Percentiles rank a stretch among this genome's conserved stretches.
phyloP scores from a whole-genome alignment of 1,284 basidiomycete genomes.

The Pterulicium gracile region DNA sequence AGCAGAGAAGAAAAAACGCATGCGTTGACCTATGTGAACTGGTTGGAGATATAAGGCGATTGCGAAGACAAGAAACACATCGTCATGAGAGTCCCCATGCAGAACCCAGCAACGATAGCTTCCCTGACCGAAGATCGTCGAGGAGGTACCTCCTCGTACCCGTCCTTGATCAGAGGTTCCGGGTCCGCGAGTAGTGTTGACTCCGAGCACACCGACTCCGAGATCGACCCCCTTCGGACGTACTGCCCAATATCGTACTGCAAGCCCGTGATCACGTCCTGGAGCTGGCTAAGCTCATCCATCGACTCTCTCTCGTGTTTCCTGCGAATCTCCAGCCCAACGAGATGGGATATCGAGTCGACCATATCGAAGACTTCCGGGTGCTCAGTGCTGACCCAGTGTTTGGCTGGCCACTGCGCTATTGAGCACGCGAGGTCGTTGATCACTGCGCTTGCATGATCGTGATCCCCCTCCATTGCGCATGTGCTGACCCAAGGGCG shows the following conservation, averaged over 20 bases:
- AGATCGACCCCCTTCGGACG: not conserved
- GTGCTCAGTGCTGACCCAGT: conserved; percentile 53
- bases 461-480: conserved; percentile 34
- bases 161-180: no score
- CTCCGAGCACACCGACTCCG: not conserved
- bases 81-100: not conserved
- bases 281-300: not conserved
- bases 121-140: not conserved
- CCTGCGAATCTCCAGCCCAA: conserved; percentile 5
- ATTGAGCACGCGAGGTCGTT: conserved; percentile 46
- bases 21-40: no score
- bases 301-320: not conserved
- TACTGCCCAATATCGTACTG: not conserved
- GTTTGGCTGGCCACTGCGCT: conserved; percentile 57
- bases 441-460: conserved; percentile 34
- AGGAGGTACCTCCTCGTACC: not conserved
- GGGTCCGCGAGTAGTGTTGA: not conserved
- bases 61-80: not conserved
- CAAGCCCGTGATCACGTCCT: not conserved
- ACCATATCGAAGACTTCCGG: conserved; percentile 30
- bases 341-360: conserved; percentile 16
- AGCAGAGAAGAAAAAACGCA: not conserved
- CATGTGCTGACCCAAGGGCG: conserved; percentile 54
- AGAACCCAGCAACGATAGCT: not conserved
- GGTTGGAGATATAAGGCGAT: not conserved